Evolutionary conservation across 2,329 filamentous ascomycete species (phyloP).

Genomic region (Claviceps africana): DNA sequence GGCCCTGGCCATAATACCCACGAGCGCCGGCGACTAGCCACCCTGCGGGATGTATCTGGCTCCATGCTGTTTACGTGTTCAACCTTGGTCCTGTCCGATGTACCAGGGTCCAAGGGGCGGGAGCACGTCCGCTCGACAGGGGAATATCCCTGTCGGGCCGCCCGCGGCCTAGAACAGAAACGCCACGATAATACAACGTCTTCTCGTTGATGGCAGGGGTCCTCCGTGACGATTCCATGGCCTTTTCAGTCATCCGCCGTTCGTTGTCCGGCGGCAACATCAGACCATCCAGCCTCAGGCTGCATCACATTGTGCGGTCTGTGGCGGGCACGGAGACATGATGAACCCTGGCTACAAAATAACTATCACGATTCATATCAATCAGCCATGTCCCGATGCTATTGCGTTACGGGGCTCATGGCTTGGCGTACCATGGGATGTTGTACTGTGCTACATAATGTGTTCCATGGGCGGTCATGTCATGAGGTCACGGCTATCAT

Average conservation of each 20-base stretch:
- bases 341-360: background rate
- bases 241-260: background rate
- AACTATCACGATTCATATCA: background rate
- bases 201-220: background rate
- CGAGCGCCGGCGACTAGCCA: background rate
- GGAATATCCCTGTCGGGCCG: constrained; percentile 2
- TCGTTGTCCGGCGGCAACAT: background rate
- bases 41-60: background rate
- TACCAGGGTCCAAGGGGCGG: constrained; percentile 3
- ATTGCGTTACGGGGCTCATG: too few species aligned
- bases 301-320: background rate
- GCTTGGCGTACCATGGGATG: too few species aligned
- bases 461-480: background rate
- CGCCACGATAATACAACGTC: background rate
- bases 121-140: constrained; percentile 6
- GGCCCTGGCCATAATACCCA: constrained; percentile 4
- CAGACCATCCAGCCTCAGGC: background rate
- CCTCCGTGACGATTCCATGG: background rate
- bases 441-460: too few species aligned
- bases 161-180: background rate
- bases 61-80: background rate
- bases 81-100: background rate
- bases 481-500: background rate
- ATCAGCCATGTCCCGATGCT: background rate
- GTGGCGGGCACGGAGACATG: background rate